Base-by-base conservation (phyloP, 1,284 basidiomycete genomes). In the Omphalotus olearius region DNA sequence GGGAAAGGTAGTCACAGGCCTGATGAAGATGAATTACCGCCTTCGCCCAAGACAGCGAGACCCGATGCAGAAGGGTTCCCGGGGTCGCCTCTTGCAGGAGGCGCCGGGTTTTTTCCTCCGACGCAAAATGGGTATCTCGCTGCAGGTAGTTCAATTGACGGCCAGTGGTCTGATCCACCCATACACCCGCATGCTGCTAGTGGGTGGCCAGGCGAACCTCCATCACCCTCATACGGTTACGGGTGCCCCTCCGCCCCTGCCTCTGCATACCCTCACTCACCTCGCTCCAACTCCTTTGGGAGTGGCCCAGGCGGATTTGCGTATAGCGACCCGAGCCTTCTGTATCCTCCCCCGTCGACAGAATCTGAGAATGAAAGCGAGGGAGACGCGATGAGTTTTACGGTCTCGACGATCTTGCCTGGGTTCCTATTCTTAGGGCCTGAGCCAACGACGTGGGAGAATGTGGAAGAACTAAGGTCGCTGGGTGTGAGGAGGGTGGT, bases 341-440 rank as follows among this genome's bases (percentile, higher is more conserved):
- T 49, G 2, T 51, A 53, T 36, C 51, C 57, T 3, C 57, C 57
- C 2, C 50, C 49, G 2, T 54, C 55, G 7, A 56, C 57, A 13
- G 37, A 42, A 17, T 54, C 76, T 71, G 47, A 51, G 14, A 33
- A 33, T 9, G 72, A 82, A n/a, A 63, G 67, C 25, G 72, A 75
- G 51, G 9, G 76, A 77, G 13, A 77, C 0, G 80, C 79, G 56
- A 80, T 82, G 4, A 67, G 71, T 2, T 95, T 96, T 62, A 72
- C 77, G 17, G 80, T 95, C 18, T 93, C 91, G 11, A 90, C 85
- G 10, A 97, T 98, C 56, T 74, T 98, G 1, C 93, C 95, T 1
- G 81, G 83, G 53, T 96, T 96, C 68, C 75, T 98, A 17, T 98
- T 83, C 66, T 79, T 98, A 14, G 95, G 95, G 1, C 91, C 95